phyloP scores from a whole-genome alignment of 805 yeast genomes.

The Kluyveromyces siamensis region DNA sequence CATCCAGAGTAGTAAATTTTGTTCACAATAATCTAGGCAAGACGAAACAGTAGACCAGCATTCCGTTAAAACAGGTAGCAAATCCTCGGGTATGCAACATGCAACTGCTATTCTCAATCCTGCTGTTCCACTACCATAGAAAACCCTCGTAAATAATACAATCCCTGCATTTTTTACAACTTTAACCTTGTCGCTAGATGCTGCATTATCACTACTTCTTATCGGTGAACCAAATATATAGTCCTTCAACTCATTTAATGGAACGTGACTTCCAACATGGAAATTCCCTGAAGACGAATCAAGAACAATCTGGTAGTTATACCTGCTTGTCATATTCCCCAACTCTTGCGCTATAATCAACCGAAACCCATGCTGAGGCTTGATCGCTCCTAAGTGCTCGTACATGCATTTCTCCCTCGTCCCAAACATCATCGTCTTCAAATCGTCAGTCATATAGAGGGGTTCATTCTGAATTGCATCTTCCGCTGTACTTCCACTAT shows the following conservation, averaged over 20 bases:
- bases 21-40: slow-evolving; percentile 25
- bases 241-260: slow-evolving; percentile 28
- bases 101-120: slow-evolving; percentile 24
- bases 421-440: slow-evolving; percentile 21
- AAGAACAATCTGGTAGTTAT: slow-evolving; percentile 27
- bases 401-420: slow-evolving; percentile 7
- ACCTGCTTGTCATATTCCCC: slow-evolving; percentile 28
- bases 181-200: slow-evolving; percentile 23
- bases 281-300: slow-evolving; percentile 25
- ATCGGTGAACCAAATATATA: slow-evolving; percentile 34
- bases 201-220: slow-evolving; percentile 19
- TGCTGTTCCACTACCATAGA: slow-evolving; percentile 18
- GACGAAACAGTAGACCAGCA: slow-evolving; percentile 25
- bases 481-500: background rate
- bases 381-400: background rate
- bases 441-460: slow-evolving; percentile 18
- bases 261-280: slow-evolving; percentile 16
- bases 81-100: slow-evolving; percentile 22
- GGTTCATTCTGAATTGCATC: slow-evolving; percentile 2
- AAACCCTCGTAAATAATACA: slow-evolving; percentile 28
- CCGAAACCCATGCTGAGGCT: slow-evolving; percentile 19
- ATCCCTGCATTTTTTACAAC: slow-evolving; percentile 22
- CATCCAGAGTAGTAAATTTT: slow-evolving; percentile 12
- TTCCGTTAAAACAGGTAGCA: slow-evolving; percentile 24
- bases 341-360: slow-evolving; percentile 31